Evolutionary conservation across 495 filamentous ascomycete genomes (phyloP).

Genomic region (Aspergillus campestris): DNA sequence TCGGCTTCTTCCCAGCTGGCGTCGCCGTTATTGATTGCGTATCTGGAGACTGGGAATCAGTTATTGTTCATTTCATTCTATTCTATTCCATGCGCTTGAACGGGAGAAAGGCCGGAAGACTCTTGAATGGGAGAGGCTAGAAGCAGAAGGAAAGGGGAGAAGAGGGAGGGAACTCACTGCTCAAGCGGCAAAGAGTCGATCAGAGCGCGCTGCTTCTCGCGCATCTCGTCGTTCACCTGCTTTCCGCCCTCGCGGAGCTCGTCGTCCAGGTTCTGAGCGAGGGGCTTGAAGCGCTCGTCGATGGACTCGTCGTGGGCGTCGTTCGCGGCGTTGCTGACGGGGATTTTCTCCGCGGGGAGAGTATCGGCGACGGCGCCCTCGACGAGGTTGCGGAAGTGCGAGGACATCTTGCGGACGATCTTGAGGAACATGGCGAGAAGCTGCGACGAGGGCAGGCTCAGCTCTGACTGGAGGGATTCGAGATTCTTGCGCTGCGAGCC

Average conservation of each 20-base stretch:
- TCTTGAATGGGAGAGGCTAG: not conserved
- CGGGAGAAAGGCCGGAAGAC: no score
- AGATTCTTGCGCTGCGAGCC: constrained; percentile 84
- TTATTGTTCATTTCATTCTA: constrained; percentile 31
- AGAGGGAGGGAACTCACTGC: constrained; percentile 50
- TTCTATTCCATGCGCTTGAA: not conserved
- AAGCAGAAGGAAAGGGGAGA: not conserved
- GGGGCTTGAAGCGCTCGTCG: constrained; percentile 54
- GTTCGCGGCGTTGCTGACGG: constrained; percentile 43
- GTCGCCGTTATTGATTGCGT: constrained; percentile 65
- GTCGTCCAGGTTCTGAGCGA: constrained; percentile 68
- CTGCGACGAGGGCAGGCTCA: constrained; percentile 65
- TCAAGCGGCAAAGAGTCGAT: constrained; percentile 86
- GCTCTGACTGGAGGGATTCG: constrained; percentile 71
- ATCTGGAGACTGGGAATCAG: constrained; percentile 49
- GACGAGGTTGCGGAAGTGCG: constrained; percentile 65
- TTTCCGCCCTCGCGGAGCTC: constrained; percentile 80
- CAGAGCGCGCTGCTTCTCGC: constrained; percentile 70
- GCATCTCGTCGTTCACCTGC: constrained; percentile 59
- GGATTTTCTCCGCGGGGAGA: constrained; percentile 50
- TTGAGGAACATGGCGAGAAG: constrained; percentile 96
- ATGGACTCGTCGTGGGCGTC: constrained; percentile 57
- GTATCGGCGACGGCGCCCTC: constrained; percentile 62
- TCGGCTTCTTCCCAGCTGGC: constrained; percentile 79
- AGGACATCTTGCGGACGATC: constrained; percentile 77